Conservation (phyloP, 345 rosid genomes). For the Psidium guajava region DNA sequence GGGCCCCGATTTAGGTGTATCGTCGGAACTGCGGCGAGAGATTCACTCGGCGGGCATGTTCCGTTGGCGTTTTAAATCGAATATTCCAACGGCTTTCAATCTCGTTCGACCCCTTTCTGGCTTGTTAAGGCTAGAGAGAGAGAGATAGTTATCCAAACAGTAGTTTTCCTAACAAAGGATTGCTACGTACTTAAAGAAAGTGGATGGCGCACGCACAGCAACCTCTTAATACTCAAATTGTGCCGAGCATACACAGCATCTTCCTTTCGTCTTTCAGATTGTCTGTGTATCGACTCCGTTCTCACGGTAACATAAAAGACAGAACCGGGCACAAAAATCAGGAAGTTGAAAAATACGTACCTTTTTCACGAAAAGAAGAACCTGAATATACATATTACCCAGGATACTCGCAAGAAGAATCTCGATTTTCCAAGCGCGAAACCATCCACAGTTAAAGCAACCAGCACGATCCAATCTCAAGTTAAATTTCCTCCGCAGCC, state of each 20-base stretch:
- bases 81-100: background rate
- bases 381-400: background rate
- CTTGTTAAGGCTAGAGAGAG: background rate
- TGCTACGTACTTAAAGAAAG: background rate
- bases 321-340: background rate
- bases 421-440: background rate
- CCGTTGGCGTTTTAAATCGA: background rate
- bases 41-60: background rate
- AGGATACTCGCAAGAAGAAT: background rate
- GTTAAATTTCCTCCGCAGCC: background rate
- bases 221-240: background rate
- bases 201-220: background rate
- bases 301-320: background rate
- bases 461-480: background rate
- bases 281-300: background rate
- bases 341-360: background rate
- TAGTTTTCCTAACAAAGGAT: background rate
- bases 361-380: background rate
- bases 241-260: background rate
- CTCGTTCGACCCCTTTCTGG: background rate
- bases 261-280: background rate
- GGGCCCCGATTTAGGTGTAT: background rate
- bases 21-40: background rate
- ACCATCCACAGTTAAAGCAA: background rate
- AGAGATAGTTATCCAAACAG: background rate